Evolutionary conservation across 306 rosid genomes (phyloP).

Genomic region (Benincasa hispida): DNA sequence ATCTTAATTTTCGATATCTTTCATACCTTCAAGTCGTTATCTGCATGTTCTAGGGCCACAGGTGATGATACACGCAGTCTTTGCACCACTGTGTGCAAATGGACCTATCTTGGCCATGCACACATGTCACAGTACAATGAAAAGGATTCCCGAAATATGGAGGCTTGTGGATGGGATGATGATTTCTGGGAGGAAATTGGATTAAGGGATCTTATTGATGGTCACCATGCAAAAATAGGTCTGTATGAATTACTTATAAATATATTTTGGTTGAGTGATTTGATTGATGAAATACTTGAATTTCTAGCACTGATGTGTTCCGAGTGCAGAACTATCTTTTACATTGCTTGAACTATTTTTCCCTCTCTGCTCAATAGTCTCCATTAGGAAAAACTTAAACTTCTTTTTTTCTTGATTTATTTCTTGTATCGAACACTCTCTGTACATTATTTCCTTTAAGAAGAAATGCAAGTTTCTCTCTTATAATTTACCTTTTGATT

Average conservation of each 20-base stretch:
- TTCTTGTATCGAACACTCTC: neutral
- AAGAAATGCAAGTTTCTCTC: neutral
- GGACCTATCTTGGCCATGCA: conserved; percentile 99
- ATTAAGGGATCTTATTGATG: conserved; percentile 84
- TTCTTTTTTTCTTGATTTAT: neutral
- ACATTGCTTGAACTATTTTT: neutral
- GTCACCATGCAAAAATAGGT: conserved; percentile 98
- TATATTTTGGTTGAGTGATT: neutral
- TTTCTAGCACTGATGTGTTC: neutral
- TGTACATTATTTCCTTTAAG: neutral
- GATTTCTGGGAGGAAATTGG: conserved; percentile 99
- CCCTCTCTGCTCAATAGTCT: neutral
- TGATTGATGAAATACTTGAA: conserved; percentile 6
- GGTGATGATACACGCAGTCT: conserved; percentile 95
- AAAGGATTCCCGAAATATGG: conserved; percentile 70
- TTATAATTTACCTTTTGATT: neutral
- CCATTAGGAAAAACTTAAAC: neutral
- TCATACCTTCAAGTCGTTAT: neutral
- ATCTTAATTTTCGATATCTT: neutral
- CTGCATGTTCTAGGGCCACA: conserved; percentile 56
- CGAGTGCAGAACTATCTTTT: neutral
- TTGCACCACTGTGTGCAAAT: conserved; percentile 94
- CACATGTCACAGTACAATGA: conserved; percentile 70
- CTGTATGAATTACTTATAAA: conserved; percentile 4
- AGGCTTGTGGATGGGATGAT: conserved; percentile 98